Evolutionary conservation across 2,329 filamentous ascomycete genomes (phyloP).

Genomic region (Nectriaceae sp.): DNA sequence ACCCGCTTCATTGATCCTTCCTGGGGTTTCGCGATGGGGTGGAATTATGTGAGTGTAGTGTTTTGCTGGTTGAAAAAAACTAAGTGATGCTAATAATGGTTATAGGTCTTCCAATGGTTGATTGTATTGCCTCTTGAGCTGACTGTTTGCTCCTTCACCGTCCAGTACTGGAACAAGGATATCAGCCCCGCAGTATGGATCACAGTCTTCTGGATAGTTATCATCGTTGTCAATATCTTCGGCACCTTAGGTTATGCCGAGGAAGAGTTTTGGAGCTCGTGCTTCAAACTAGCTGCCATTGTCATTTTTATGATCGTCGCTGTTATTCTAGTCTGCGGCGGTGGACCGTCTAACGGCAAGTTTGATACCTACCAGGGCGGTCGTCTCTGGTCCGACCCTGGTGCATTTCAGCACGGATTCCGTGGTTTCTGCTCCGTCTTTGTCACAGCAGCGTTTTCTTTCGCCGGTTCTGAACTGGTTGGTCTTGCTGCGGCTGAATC

Average conservation of each 20-base stretch:
- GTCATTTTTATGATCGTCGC: neutral
- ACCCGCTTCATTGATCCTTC: neutral
- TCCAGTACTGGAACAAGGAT: conserved; percentile 69
- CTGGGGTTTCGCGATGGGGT: neutral
- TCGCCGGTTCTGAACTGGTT: conserved; percentile 68
- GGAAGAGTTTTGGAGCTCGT: neutral
- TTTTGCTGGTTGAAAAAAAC: no score
- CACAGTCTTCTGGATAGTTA: conserved; percentile 66
- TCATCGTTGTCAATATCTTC: neutral
- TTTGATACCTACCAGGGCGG: neutral
- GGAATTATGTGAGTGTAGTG: neutral
- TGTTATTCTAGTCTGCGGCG: neutral
- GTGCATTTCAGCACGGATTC: conserved; percentile 68
- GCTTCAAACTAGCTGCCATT: neutral
- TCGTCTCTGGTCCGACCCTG: conserved; percentile 29
- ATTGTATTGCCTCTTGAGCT: conserved; percentile 77
- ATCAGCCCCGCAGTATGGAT: conserved; percentile 74
- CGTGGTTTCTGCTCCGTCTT: conserved; percentile 70
- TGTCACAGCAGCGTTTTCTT: conserved; percentile 70
- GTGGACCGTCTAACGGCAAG: neutral
- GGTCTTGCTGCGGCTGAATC: conserved; percentile 72
- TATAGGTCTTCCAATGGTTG: conserved; percentile 65
- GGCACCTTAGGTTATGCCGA: neutral
- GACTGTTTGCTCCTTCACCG: conserved; percentile 76
- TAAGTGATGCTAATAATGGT: no score